Evolutionary conservation across 345 rosid species (phyloP), one percentile per base, ranked within the genome.

Genomic region (Eutrema heterophyllum): DNA sequence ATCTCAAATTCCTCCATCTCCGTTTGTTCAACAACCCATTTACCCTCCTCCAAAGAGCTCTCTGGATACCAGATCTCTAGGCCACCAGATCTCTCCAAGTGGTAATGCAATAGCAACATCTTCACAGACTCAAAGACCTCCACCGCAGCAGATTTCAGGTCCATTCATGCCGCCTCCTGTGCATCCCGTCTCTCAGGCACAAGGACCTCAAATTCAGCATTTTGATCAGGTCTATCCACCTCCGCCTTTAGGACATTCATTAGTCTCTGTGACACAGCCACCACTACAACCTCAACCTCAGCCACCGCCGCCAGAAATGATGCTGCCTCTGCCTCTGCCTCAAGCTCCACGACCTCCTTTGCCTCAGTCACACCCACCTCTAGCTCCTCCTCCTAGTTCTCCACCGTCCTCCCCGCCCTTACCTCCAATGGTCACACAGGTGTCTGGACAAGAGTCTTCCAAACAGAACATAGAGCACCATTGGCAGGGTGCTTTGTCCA

Each of bases 401-500:
- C 92, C 98, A 11, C 89, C 89, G 32, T 84, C 86, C 0, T 77
- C 82, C 38, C 81, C 83, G 4, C 84, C 83, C 52, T 40, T 59
- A 13, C 84, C 87, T 81, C 85, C 85, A 24, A 81, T 80, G 30
- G 21, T 62, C 18, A 70, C 74, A 40, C 89, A 82, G 76, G 68
- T 83, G 70, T 76, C 83, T 55, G 77, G 67, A 72, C 67, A 48
- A 24, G 86, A 67, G 72, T 79, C 82, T 82, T 80, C 84, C 67
- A 83, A 80, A 62, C 86, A 77, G 43, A 72, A 67, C 30, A 70
- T 54, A 75, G 82, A 80, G 71, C 81, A 78, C 74, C 81, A 81
- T 65, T 95, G 98, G 99, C 97, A 86, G 83, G 98, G 98, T 43
- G 65, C 78, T 45, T 75, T 92, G 72, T 87, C 91, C 73, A 95